phyloP scores from a whole-genome alignment of 495 filamentous ascomycete genomes.

The Penicillium robsamsonii region DNA sequence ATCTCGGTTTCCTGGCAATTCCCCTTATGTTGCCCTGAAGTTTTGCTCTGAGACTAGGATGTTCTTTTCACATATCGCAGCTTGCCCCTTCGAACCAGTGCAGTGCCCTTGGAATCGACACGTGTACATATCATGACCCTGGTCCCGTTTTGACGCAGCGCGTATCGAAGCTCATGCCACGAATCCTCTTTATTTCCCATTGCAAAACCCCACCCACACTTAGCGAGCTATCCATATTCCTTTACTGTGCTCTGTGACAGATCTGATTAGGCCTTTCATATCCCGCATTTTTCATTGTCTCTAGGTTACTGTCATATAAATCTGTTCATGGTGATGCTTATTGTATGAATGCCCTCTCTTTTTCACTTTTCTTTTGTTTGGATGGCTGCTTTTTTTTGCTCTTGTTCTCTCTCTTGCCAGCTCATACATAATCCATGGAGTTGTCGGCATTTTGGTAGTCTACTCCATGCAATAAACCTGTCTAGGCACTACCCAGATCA shows the following conservation, averaged over 20 bases:
- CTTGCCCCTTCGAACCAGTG: slow-evolving; percentile 17
- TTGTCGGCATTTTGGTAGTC: neutral
- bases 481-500: neutral
- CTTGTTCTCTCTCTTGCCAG: neutral
- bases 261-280: slow-evolving; percentile 12
- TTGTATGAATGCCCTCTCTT: slow-evolving; percentile 13
- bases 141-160: slow-evolving; percentile 13
- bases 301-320: slow-evolving; percentile 7
- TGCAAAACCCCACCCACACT: slow-evolving; percentile 12
- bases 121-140: slow-evolving; percentile 26
- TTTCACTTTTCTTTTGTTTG: slow-evolving; percentile 5
- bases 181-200: slow-evolving; percentile 6
- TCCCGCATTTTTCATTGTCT: slow-evolving; percentile 7
- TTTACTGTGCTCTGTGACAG: neutral
- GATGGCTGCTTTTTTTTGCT: slow-evolving; percentile 1
- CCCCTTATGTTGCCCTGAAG: slow-evolving; percentile 13
- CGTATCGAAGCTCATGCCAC: slow-evolving; percentile 17
- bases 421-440: slow-evolving; percentile 9
- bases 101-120: slow-evolving; percentile 19
- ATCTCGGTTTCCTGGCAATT: slow-evolving; percentile 24
- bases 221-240: slow-evolving; percentile 20
- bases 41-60: slow-evolving; percentile 6
- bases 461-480: neutral
- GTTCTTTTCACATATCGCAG: slow-evolving; percentile 13
- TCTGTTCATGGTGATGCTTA: slow-evolving; percentile 10